Conservation (phyloP, 2,329 filamentous ascomycete genomes). For the Coleophoma eucalyptorum region DNA sequence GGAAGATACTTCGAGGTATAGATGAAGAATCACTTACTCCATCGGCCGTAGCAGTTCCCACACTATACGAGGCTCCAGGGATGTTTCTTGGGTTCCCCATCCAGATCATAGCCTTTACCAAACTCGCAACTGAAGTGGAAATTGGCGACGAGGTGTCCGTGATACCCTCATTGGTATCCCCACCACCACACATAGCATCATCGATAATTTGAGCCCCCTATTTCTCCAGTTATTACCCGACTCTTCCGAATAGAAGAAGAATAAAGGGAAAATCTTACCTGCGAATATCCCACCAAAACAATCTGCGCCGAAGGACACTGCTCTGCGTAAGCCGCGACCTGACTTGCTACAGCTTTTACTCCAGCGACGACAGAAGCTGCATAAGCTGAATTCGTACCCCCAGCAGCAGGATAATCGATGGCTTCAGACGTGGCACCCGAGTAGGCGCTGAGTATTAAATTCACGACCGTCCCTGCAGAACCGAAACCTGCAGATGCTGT, state of each 20-base stretch:
- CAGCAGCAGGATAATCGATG: slow-evolving; percentile 55
- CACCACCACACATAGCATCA: slow-evolving; percentile 54
- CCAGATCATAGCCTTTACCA: slow-evolving; percentile 58
- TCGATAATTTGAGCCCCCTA: slow-evolving; percentile 58
- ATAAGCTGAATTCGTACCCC: slow-evolving; percentile 51
- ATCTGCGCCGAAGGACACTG: slow-evolving; percentile 51
- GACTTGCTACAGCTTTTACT: not conserved
- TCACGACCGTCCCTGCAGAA: slow-evolving; percentile 41
- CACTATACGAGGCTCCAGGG: slow-evolving; percentile 49
- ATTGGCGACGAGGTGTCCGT: slow-evolving; percentile 36
- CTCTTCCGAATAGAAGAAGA: not conserved
- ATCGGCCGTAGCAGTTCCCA: slow-evolving; percentile 51
- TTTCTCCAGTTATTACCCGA: not conserved
- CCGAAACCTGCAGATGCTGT: slow-evolving; percentile 43
- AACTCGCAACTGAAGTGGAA: slow-evolving; percentile 38
- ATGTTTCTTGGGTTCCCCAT: slow-evolving; percentile 57
- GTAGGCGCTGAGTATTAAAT: slow-evolving; percentile 40
- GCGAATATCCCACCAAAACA: slow-evolving; percentile 57
- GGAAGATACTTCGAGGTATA: not conserved
- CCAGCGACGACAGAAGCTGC: slow-evolving; percentile 46
- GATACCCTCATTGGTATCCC: slow-evolving; percentile 38
- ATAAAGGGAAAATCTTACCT: not conserved
- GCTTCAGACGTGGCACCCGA: slow-evolving; percentile 46
- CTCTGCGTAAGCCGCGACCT: not conserved
- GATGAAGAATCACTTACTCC: slow-evolving; percentile 41